Evolutionary conservation across 2,329 filamentous ascomycete genomes (phyloP).

Genomic region (Arthrobotrys sinensis): DNA sequence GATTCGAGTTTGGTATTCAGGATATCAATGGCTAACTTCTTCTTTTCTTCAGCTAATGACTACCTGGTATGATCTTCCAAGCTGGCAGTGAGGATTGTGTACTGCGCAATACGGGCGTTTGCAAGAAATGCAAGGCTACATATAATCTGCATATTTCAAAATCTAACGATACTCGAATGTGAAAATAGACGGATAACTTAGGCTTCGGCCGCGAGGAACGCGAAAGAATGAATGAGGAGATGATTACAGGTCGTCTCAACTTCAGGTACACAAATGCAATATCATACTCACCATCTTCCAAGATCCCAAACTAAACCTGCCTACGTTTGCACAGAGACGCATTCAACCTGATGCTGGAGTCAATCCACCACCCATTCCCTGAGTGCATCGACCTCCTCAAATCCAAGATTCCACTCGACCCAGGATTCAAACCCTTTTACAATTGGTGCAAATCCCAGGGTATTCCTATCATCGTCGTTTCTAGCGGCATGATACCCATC

Average conservation of each 20-base stretch:
- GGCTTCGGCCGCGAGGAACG: constrained; percentile 84
- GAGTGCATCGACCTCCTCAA: constrained; percentile 85
- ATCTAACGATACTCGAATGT: background rate
- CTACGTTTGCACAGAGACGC: constrained; percentile 73
- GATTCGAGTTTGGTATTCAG: background rate
- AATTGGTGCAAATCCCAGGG: constrained; percentile 84
- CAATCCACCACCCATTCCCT: constrained; percentile 82
- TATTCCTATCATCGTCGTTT: constrained; percentile 91
- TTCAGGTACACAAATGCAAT: constrained; percentile 75
- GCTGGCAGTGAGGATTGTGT: background rate
- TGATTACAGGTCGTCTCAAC: constrained; percentile 78
- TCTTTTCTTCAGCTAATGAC: constrained; percentile 48
- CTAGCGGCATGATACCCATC: constrained; percentile 91
- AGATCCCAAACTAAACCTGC: constrained; percentile 19
- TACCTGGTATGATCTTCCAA: constrained; percentile 42
- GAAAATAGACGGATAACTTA: constrained; percentile 83
- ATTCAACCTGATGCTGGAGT: constrained; percentile 94
- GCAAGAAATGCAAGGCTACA: background rate
- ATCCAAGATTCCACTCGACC: constrained; percentile 89
- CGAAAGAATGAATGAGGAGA: constrained; percentile 80
- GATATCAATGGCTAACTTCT: background rate
- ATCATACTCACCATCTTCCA: background rate
- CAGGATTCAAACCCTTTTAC: constrained; percentile 89
- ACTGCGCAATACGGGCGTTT: background rate
- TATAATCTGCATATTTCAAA: background rate